Evolutionary conservation across 2,329 filamentous ascomycete genomes (phyloP).

Genomic region (Beauveria rudraprayagi): DNA sequence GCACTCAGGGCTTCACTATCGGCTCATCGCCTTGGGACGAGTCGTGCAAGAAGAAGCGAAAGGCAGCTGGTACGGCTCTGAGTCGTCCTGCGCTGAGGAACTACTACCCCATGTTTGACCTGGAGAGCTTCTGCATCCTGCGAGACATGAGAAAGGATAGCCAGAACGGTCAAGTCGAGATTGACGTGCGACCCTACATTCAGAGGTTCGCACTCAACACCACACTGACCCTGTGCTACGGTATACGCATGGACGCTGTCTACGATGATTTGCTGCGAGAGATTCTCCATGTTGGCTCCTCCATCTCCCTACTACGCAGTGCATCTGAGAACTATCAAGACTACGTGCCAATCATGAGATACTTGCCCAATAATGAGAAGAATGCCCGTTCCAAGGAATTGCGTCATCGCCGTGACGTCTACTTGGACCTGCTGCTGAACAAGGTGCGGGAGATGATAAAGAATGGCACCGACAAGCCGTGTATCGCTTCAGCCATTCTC

Average conservation of each 20-base stretch:
- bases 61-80: slow-evolving; percentile 40
- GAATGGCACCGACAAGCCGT: slow-evolving; percentile 43
- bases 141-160: slow-evolving; percentile 29
- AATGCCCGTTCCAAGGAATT: slow-evolving; percentile 37
- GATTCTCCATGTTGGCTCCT: slow-evolving; percentile 39
- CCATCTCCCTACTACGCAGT: slow-evolving; percentile 32
- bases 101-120: slow-evolving; percentile 45
- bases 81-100: slow-evolving; percentile 36
- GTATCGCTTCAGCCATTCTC: slow-evolving; percentile 44
- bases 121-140: slow-evolving; percentile 43
- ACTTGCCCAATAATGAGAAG: slow-evolving; percentile 44
- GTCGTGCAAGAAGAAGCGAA: slow-evolving; percentile 44
- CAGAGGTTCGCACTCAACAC: slow-evolving; percentile 36
- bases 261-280: slow-evolving; percentile 46
- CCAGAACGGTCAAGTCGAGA: slow-evolving; percentile 30
- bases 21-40: slow-evolving; percentile 46
- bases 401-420: slow-evolving; percentile 38
- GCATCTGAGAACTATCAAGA: slow-evolving; percentile 46
- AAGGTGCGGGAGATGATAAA: slow-evolving; percentile 44
- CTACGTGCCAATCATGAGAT: slow-evolving; percentile 42
- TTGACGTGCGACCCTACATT: slow-evolving; percentile 41
- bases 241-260: slow-evolving; percentile 40
- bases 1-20: slow-evolving; percentile 46
- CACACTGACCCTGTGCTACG: not conserved
- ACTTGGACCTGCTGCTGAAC: slow-evolving; percentile 39